phyloP scores from a whole-genome alignment of 352 stramenopile genomes.

The Phytopythium litorale region DNA sequence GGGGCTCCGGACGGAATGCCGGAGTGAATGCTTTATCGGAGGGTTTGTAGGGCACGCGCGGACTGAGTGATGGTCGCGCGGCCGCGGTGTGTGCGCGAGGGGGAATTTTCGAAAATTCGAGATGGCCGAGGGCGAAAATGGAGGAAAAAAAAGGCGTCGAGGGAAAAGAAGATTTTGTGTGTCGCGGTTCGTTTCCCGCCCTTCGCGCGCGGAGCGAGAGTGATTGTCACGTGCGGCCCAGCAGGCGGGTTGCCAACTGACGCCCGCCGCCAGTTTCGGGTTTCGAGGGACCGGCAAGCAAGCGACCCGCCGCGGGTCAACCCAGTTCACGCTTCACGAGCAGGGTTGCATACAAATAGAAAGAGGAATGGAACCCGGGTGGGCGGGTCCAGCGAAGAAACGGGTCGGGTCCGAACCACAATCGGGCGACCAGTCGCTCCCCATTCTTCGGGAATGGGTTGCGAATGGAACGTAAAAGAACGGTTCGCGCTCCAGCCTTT shows the following conservation, averaged over 20 bases:
- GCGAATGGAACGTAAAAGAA: too few species aligned
- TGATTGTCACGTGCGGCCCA: background rate
- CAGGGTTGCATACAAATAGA: too few species aligned
- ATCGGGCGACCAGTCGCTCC: too few species aligned
- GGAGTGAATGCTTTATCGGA: constrained; percentile 3
- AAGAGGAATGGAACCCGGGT: background rate
- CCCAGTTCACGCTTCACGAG: too few species aligned
- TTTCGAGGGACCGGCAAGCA: too few species aligned
- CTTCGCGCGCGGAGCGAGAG: background rate
- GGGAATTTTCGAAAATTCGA: constrained; percentile 8
- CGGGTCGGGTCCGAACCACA: too few species aligned
- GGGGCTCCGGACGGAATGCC: background rate
- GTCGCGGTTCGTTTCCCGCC: background rate
- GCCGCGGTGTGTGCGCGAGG: background rate
- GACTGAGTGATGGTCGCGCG: background rate
- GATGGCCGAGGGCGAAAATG: background rate
- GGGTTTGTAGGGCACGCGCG: background rate
- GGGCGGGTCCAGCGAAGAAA: too few species aligned
- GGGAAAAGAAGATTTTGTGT: background rate
- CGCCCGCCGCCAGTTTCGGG: background rate
- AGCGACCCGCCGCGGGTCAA: too few species aligned
- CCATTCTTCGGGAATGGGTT: too few species aligned
- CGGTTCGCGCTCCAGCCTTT: too few species aligned
- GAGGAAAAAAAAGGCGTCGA: background rate
- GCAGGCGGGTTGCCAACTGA: too few species aligned